Base-by-base conservation (phyloP, 495 filamentous ascomycete species). In the Niebla homalea region DNA sequence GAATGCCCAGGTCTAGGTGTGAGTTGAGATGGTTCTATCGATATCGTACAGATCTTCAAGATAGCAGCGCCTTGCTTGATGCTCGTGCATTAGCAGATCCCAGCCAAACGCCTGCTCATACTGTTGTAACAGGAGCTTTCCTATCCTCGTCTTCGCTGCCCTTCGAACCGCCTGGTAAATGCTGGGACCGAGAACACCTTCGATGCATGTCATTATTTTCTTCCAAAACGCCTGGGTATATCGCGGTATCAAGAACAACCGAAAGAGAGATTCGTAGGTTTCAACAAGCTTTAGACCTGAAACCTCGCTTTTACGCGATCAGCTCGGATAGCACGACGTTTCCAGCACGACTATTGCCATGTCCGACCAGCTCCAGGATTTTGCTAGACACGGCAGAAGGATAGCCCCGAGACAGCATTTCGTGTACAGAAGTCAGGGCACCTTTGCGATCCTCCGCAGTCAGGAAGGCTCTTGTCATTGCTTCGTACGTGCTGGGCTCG, bases 401-500 rank as follows among this genome's bases (percentile, higher is more conserved):
- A 62, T 98, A 98, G 16, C 92, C 90, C 38, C 90, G 73, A 35
- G 77, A 79, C 36, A 93, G 73, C 81, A 94, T 96, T 74, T 98
- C 92, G 49, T 83, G 74, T 36, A 95, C 93, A 25, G 93, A 82
- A 23, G 46, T 62, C 62, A 84, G 77, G 36, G 92, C 92, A 26
- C 70, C 70, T 29, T 78, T 73, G 23, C 83, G 78, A 54, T 94
- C 83, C 56, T 93, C 83, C 0, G 83, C 84, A 2, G 84, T 76
- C 43, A 97, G 74, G 70, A 83, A 96, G 0, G 93, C 93, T 20
- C 93, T 77, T 18, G 88, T 94, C 93, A 98, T 98, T 35, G 90
- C 89, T 68, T 98, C 92, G 62, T 98, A 98, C n/a, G 92, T 98
- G 68, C 87, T 94, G 6, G 92, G 92, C 68, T 98, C 92, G 23